Evolutionary conservation across 257 asterid species (phyloP), one percentile per base, ranked within the genome.

Genomic region (Nicotiana noctiflora): DNA sequence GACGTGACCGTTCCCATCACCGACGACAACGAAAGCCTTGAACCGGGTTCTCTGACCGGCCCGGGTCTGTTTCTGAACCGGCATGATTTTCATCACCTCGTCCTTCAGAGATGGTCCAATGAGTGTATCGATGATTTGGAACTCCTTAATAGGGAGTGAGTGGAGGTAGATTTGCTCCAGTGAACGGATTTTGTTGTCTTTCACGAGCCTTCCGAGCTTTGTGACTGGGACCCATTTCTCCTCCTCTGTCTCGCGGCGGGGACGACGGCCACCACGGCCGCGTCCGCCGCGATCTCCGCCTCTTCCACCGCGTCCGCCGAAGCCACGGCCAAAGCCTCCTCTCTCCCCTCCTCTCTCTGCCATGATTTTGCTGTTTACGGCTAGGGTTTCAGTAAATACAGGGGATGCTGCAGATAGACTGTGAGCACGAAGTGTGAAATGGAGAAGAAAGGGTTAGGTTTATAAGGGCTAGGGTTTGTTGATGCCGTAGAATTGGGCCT

Each of bases 171-270:
- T 92, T 70, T 93, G 98, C 80, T 93, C 98, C 10, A 93, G 2
- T 0, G 97, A 90, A 8, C 81, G 84, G 88, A 93, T 93, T 61
- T 88, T 92, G 0, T 89, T 88, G 31, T 92, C 97, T 4, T 86
- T 86, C 7, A 93, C 98, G 32, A 93, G 67, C 14, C 98, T 89
- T 6, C 98, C 98, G 5, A 93, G 94, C 80, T 93, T 93, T 0
- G 98, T 93, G 18, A 88, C 92, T 1, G 98, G 98, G n/a, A 93
- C 98, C 98, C 98, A 93, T 66, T 92, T 92, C 83, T 93, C 96
- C 83, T 93, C 98, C 82, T 93, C 98, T 0, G 89, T 3, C 1
- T 88, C 94, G 5, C 98, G 97, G 40, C 98, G 94, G 25, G 92
- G 82, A 8, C 89, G 90, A 14, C 97, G 89, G 32, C 98, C 94